phyloP scores from a whole-genome alignment of 306 rosid species.

The Citrullus amarus region DNA sequence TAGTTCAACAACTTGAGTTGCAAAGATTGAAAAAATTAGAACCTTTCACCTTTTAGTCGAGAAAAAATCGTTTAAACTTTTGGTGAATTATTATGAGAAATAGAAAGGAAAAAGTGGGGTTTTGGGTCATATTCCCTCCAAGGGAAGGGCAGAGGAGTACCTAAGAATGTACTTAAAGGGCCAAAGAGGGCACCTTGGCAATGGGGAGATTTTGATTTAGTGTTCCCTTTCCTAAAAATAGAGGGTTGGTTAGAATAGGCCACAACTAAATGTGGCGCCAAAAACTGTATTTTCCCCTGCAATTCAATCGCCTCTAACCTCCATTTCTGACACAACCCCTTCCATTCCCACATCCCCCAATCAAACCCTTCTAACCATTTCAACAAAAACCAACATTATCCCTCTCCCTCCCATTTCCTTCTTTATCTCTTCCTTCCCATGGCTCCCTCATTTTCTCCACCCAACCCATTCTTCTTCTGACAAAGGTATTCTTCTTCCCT shows the following conservation, averaged over 20 bases:
- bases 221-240: background rate
- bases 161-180: too few species aligned
- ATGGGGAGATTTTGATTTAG: conserved; percentile 1
- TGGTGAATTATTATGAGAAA: too few species aligned
- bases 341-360: background rate
- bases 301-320: background rate
- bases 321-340: background rate
- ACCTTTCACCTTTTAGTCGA: too few species aligned
- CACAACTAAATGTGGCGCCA: conserved; percentile 5
- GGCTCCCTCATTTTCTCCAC: background rate
- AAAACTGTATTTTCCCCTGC: conserved; percentile 1
- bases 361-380: background rate
- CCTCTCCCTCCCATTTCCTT: background rate
- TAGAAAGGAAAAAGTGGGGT: too few species aligned
- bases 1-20: too few species aligned
- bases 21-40: too few species aligned
- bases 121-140: too few species aligned
- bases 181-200: background rate
- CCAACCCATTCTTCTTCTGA: background rate
- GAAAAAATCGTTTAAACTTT: too few species aligned
- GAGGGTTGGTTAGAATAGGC: background rate
- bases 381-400: background rate
- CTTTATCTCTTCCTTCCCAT: background rate
- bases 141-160: too few species aligned
- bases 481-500: background rate